phyloP scores from a whole-genome alignment of 140 eudicot species.

The Ambrosia hybrid region DNA sequence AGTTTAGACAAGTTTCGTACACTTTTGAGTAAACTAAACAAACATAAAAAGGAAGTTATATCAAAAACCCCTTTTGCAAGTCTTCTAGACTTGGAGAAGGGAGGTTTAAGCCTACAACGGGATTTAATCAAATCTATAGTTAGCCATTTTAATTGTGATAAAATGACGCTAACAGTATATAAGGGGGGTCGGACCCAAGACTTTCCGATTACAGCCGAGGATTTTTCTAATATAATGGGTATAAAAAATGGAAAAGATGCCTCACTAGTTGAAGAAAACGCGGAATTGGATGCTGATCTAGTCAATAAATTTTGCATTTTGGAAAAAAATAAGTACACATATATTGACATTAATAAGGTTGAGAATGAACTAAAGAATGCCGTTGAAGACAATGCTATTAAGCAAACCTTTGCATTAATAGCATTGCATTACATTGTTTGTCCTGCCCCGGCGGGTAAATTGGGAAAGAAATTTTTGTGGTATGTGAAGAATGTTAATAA shows the following conservation, averaged over 20 bases:
- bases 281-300: neutral
- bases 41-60: neutral
- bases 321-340: neutral
- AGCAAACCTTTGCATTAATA: slow-evolving; percentile 16
- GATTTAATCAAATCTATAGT: no score
- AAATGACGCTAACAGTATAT: no score
- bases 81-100: no score
- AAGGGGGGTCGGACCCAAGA: no score
- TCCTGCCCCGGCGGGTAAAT: slow-evolving; percentile 10
- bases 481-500: slow-evolving; percentile 13
- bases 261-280: neutral
- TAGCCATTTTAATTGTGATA: no score
- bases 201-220: no score
- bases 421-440: slow-evolving; percentile 21
- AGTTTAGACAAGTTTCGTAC: neutral
- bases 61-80: no score
- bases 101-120: no score
- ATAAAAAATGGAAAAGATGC: neutral
- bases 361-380: neutral
- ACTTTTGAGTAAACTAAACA: neutral
- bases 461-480: slow-evolving; percentile 9
- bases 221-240: no score
- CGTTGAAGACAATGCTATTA: slow-evolving; percentile 13
- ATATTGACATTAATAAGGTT: neutral
- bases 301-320: neutral